phyloP scores from a whole-genome alignment of 2,329 filamentous ascomycete genomes.

The Ceratocystis eucalypticola region DNA sequence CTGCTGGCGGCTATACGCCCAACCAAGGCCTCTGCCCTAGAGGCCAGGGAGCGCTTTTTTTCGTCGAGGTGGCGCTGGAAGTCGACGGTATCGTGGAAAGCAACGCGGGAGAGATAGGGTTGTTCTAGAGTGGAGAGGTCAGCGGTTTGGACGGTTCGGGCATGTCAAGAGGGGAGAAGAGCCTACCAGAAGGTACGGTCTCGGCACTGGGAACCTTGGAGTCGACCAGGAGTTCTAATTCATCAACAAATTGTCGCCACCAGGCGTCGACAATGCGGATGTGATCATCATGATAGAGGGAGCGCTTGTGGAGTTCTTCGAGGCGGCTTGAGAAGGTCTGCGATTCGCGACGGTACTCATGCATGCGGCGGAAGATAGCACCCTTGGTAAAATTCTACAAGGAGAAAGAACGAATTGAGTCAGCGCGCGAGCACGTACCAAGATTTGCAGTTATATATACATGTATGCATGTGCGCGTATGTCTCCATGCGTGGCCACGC shows the following conservation, averaged over 20 bases:
- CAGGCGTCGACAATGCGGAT: conserved; percentile 80
- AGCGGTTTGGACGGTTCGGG: conserved; percentile 21
- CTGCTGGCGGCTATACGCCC: conserved; percentile 38
- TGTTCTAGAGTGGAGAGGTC: conserved; percentile 29
- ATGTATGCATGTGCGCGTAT: too few species aligned
- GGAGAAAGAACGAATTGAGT: conserved; percentile 18
- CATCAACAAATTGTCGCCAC: conserved; percentile 54
- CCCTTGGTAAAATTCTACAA: conserved; percentile 80
- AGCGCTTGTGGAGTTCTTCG: conserved; percentile 64
- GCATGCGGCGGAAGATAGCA: conserved; percentile 93
- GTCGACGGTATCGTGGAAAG: conserved; percentile 50
- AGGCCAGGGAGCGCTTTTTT: conserved; percentile 62
- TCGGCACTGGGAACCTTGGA: neutral
- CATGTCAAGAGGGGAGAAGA: neutral
- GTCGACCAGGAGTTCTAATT: conserved; percentile 14
- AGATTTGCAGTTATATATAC: neutral
- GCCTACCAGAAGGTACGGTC: conserved; percentile 23
- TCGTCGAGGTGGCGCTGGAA: conserved; percentile 72
- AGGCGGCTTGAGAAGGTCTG: conserved; percentile 66
- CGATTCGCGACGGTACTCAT: conserved; percentile 90
- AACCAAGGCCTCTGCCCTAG: conserved; percentile 58
- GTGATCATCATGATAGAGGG: conserved; percentile 81
- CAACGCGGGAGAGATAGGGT: conserved; percentile 43
- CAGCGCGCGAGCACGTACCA: conserved; percentile 23
- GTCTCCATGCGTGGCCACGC: too few species aligned